Conservation (phyloP, 495 filamentous ascomycete species). For the Bryoglossum gracile region DNA sequence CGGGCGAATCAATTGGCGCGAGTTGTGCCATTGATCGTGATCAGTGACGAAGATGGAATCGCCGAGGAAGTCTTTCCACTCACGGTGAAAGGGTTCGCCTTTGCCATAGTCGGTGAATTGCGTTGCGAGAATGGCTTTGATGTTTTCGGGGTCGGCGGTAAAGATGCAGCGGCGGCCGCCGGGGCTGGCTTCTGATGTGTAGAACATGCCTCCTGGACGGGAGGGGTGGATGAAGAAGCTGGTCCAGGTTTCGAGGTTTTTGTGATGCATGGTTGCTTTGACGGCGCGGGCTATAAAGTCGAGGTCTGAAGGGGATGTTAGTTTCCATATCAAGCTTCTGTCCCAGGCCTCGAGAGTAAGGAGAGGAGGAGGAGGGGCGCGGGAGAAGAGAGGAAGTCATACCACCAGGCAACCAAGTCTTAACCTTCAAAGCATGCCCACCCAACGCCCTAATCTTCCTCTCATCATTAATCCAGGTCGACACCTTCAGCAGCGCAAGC, state of each 20-base stretch:
- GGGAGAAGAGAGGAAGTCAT: constrained; percentile 2
- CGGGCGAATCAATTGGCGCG: constrained; percentile 64
- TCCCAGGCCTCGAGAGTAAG: too few relatives aligned
- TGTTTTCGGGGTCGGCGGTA: constrained; percentile 73
- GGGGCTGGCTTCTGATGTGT: constrained; percentile 54
- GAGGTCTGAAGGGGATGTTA: constrained; percentile 54
- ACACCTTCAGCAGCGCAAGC: constrained; percentile 26
- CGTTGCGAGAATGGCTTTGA: constrained; percentile 76
- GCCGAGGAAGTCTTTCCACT: constrained; percentile 69
- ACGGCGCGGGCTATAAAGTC: constrained; percentile 52
- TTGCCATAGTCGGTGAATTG: constrained; percentile 69
- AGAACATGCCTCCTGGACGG: constrained; percentile 22
- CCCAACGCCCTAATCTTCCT: constrained; percentile 38
- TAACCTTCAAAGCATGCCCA: constrained; percentile 23
- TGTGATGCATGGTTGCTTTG: constrained; percentile 39
- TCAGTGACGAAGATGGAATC: constrained; percentile 78
- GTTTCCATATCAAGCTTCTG: too few relatives aligned
- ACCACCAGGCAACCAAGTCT: constrained; percentile 29
- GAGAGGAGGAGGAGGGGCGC: constrained; percentile 13
- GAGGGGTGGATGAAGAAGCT: constrained; percentile 32
- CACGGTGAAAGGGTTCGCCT: constrained; percentile 57
- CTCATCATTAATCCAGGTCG: constrained; percentile 28
- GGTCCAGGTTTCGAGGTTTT: constrained; percentile 55
- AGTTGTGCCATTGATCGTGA: constrained; percentile 64
- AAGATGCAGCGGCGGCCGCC: constrained; percentile 52